Conservation (phyloP, 441 rosid genomes). For the Euphorbia schlechtendalii region DNA sequence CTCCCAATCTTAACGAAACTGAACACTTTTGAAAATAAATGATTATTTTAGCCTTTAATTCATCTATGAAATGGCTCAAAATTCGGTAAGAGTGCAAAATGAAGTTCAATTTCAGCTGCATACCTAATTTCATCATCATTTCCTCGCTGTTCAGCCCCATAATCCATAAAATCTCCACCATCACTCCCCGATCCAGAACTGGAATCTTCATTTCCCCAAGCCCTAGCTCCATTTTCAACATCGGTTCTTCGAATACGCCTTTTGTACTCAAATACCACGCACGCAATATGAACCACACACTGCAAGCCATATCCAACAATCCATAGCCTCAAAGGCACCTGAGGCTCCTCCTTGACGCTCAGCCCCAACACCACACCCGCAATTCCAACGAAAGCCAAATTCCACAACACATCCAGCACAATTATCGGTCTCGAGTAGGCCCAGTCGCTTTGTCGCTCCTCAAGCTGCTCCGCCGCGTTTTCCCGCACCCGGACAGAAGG, state of each 20-base stretch:
- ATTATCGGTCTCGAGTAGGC: slow-evolving; percentile 89
- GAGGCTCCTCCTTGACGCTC: slow-evolving; percentile 58
- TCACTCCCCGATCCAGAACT: slow-evolving; percentile 35
- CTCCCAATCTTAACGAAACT: neutral
- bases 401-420: slow-evolving; percentile 77
- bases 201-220: slow-evolving; percentile 22
- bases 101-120: neutral
- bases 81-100: neutral
- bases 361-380: slow-evolving; percentile 48
- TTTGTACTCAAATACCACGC: slow-evolving; percentile 63
- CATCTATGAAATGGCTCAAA: neutral
- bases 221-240: slow-evolving; percentile 10
- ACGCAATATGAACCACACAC: slow-evolving; percentile 67
- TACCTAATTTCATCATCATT: slow-evolving; percentile 46
- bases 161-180: slow-evolving; percentile 39
- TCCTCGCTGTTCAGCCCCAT: slow-evolving; percentile 25
- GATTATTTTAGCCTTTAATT: neutral
- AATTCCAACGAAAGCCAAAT: slow-evolving; percentile 64
- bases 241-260: slow-evolving; percentile 40
- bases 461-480: slow-evolving; percentile 89
- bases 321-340: slow-evolving; percentile 75
- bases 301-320: slow-evolving; percentile 62
- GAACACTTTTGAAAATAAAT: neutral
- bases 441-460: slow-evolving; percentile 92
- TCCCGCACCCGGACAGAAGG: slow-evolving; percentile 82